Conservation (phyloP, 768 basidiomycete genomes). For the Coprinopsis sp. region DNA sequence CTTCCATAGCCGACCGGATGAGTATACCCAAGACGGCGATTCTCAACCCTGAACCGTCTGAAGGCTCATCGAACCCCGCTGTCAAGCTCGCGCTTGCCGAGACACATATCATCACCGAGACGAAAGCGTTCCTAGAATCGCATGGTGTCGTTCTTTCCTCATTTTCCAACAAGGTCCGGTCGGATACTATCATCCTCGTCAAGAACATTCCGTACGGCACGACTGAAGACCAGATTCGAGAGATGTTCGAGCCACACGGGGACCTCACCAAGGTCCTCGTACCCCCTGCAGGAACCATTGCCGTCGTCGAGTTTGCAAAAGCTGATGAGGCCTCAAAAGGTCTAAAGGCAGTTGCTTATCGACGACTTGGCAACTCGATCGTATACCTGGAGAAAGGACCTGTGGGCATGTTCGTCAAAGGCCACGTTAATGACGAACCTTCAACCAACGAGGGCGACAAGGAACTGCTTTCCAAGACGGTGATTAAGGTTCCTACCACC, state of each 20-base stretch:
- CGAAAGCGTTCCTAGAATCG: slow-evolving; percentile 82
- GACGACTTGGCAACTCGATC: slow-evolving; percentile 83
- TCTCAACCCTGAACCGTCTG: slow-evolving; percentile 71
- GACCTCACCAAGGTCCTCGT: slow-evolving; percentile 66
- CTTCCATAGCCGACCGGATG: slow-evolving; percentile 87
- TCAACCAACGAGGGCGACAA: neutral
- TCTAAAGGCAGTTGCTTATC: slow-evolving; percentile 80
- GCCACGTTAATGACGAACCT: neutral
- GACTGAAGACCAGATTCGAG: slow-evolving; percentile 64
- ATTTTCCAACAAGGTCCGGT: slow-evolving; percentile 51
- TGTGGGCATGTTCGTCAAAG: slow-evolving; percentile 69
- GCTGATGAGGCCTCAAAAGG: slow-evolving; percentile 67
- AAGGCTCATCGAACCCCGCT: slow-evolving; percentile 53
- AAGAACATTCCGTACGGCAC: slow-evolving; percentile 98
- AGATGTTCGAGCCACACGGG: slow-evolving; percentile 76
- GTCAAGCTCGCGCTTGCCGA: slow-evolving; percentile 96
- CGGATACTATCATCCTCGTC: slow-evolving; percentile 81
- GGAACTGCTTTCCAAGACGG: neutral
- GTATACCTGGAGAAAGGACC: slow-evolving; percentile 94
- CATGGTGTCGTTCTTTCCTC: slow-evolving; percentile 64
- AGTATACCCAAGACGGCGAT: slow-evolving; percentile 84
- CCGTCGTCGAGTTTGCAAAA: slow-evolving; percentile 82
- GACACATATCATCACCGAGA: slow-evolving; percentile 93
- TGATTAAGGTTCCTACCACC: slow-evolving; percentile 15
- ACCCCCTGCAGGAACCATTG: slow-evolving; percentile 91